These are phyloP conservation scores for Talaromyces liani DNA, from an alignment of 495 filamentous ascomycete species.

Conservation along the genomic window DNA sequence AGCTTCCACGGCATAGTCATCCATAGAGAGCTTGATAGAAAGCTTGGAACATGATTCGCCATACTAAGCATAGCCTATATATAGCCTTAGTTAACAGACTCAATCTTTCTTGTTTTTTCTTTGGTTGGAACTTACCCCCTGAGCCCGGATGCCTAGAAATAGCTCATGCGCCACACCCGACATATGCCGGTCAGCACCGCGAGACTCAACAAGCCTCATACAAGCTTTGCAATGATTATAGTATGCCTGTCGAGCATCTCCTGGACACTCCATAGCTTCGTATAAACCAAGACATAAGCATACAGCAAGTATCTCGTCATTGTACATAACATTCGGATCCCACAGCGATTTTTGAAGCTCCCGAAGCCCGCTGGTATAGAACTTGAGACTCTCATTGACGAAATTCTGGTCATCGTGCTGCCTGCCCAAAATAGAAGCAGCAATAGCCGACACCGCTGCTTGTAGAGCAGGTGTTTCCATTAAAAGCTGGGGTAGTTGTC, in stretches of 20 bases:
- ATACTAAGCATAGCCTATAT: conserved; percentile 14
- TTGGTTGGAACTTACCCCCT: conserved; percentile 17
- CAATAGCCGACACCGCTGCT: conserved; percentile 17
- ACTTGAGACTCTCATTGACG: conserved; percentile 20
- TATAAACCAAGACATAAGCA: conserved; percentile 28
- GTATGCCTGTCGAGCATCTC: conserved; percentile 17
- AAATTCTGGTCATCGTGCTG: conserved; percentile 14
- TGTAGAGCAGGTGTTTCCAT: conserved; percentile 19
- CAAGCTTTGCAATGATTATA: conserved; percentile 24
- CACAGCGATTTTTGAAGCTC: conserved; percentile 27
- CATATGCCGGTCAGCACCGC: conserved; percentile 23
- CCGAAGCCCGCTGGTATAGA: conserved; percentile 24
- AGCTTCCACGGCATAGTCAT: conserved; percentile 19
- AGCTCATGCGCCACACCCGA: conserved; percentile 22
- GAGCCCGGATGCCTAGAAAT: conserved; percentile 21
- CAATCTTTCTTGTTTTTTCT: not conserved
- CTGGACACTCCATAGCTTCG: conserved; percentile 30
- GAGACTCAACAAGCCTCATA: conserved; percentile 20
- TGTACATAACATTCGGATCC: conserved; percentile 16
- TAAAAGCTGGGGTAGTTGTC: conserved; percentile 14
- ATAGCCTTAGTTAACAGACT: not conserved
- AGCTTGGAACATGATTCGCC: conserved; percentile 14
- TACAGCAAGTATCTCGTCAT: conserved; percentile 27
- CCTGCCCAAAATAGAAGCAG: conserved; percentile 19
- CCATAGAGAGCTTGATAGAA: conserved; percentile 22